Evolutionary conservation across 179 eudicot genomes (phyloP).

Genomic region (Silene coronaria): DNA sequence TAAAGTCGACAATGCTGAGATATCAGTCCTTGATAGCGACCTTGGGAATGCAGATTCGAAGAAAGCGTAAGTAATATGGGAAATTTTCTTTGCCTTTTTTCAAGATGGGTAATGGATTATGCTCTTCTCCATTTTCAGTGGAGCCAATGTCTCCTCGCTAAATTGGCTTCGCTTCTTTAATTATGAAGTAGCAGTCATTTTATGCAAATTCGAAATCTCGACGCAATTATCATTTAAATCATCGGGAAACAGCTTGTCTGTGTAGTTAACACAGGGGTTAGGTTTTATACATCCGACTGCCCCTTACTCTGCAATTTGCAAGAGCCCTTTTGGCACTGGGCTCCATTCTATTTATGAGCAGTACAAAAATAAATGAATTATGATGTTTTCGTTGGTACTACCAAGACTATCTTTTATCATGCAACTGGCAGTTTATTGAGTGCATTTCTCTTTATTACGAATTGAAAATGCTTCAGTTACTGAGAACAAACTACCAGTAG

Average conservation of each 20-base stretch:
- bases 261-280: too few species aligned
- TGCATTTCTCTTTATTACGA: background rate
- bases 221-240: too few species aligned
- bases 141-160: too few species aligned
- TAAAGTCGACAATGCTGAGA: slow-evolving; percentile 54
- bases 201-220: too few species aligned
- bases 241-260: too few species aligned
- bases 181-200: too few species aligned
- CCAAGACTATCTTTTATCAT: background rate
- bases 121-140: background rate
- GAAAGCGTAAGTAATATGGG: slow-evolving; percentile 42
- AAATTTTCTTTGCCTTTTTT: background rate
- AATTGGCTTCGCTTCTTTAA: too few species aligned
- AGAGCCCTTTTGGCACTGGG: too few species aligned
- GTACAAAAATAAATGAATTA: background rate
- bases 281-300: too few species aligned
- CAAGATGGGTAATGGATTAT: slow-evolving; percentile 11
- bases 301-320: too few species aligned
- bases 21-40: slow-evolving; percentile 70
- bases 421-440: background rate
- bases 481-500: background rate
- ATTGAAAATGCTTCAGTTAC: background rate
- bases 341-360: background rate
- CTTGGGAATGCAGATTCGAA: slow-evolving; percentile 55
- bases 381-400: background rate